Base-by-base conservation (phyloP, 768 basidiomycete genomes). In the Xerocomus brunneocitrinus region DNA sequence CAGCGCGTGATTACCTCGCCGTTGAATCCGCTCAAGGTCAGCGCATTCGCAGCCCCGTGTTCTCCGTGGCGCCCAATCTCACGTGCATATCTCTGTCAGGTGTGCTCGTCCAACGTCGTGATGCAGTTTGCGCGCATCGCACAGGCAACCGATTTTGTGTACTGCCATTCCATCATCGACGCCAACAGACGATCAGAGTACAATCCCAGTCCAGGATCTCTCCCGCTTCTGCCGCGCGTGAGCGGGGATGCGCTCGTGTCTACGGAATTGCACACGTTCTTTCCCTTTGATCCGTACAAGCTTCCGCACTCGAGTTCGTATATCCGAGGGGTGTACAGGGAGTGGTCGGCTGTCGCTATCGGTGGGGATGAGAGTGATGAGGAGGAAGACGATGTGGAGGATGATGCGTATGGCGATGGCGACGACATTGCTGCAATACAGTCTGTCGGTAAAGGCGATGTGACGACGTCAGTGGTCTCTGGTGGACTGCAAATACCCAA, bases 261-360 rank as follows among this genome's bases (percentile, higher is more conserved):
- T 47, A 75, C 80, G 8, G 92, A 95, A 55, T 77, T 98, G 51
- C 93, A 92, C 65, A 84, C 86, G 10, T 98, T 98, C 75, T 99
- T 99, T 76, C 97, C 97, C 0, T 99, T 99, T 67, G 97, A 99
- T 69, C 97, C 97, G 3, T 98, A 92, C 74, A 89, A 85, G 54
- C 82, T 99, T 5, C 88, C 91, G 0, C 79, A 83, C 53, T 93
- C 91, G 35, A 76, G 79, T 30, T 68, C 71, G 22, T 97, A 85
- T 63, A 88, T 99, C 50, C 84, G 91, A 49, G 77, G 76, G 8
- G 80, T 97, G 27, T 99, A 98, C 63, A 77, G 94, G 42, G 91
- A 95, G 55, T 99, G 95, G 95, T 75, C 83, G 16, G 74, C 82
- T 31, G 93, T 95, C 4, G 86, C 89, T 4, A 75, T 81, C 24